Evolutionary conservation across 1,139 yeast genomes (phyloP), one percentile per base, ranked within the genome.

Genomic region (Pichia sp.): DNA sequence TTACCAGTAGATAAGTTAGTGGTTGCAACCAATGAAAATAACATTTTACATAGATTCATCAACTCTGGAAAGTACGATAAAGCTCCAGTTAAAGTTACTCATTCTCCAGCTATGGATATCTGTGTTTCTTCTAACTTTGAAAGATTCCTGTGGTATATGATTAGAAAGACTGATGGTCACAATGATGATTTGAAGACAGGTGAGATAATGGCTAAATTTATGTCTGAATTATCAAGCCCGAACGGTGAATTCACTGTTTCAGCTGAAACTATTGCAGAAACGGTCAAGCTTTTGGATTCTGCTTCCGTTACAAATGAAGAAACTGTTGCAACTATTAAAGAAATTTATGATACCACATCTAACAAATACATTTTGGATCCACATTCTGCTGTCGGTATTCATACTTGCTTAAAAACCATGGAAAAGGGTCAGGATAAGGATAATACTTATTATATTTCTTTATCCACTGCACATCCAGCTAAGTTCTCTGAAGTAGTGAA

Each of bases 91-190:
- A 84, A 83, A 60, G 86, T 93, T 20, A 89, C 98, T 15, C 69
- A 80, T 53, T 85, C 96, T 2, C 99, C 99, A 49, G 99, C 99
- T 28, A 91, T 91, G 99, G 99, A 91, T 62, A 91, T 91, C 54
- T 74, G 86, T 53, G 86, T 91, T 45, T 88, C 96, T 11, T 84
- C 95, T 25, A 91, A 91, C 64, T 91, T 91, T 59, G 99, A 91
- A 69, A 82, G 99, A 63, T 77, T 89, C 59, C 71, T 91, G 52
- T 91, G 98, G 98, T 88, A 85, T 59, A 75, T 88, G 58, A 84
- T 89, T 21, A 79, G 91, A 60, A 83, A 82, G 53, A 72, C 74
- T 30, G 71, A 79, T 31, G 70, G 75, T 22, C 61, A 64, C 18
- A 66, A 68, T 42, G 69, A 74, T 48, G 84, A 81, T 53, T 64